A percentile compares a stretch with the other conserved stretches of the same genome.
phyloP scores from a whole-genome alignment of 306 rosid species.

The Begonia fuchsioides region DNA sequence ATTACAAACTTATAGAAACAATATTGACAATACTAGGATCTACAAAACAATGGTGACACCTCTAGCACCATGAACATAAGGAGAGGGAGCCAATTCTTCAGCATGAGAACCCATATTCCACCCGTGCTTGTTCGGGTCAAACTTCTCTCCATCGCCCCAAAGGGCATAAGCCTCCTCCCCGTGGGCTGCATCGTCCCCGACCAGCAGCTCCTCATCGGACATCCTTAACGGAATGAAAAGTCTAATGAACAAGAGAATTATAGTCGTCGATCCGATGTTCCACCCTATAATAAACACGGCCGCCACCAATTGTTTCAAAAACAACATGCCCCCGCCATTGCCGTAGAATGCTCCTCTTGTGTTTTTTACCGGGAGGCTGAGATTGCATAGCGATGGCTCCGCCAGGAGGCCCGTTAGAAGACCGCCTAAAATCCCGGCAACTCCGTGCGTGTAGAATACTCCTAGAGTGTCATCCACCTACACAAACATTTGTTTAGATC shows the following conservation, averaged over 20 bases:
- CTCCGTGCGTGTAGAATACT: slow-evolving; percentile 8
- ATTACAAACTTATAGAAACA: too few relatives aligned
- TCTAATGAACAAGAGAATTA: slow-evolving; percentile 4
- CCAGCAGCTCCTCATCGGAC: slow-evolving; percentile 2
- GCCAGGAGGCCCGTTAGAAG: slow-evolving; percentile 11
- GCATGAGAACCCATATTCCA: too few relatives aligned
- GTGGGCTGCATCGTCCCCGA: slow-evolving; percentile 15
- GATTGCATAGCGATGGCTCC: slow-evolving; percentile 4
- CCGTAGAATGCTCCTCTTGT: slow-evolving; percentile 9
- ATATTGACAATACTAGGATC: too few relatives aligned
- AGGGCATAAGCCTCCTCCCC: slow-evolving; percentile 11
- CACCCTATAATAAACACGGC: slow-evolving; percentile 12
- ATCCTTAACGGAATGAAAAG: slow-evolving; percentile 1
- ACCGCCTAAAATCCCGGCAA: slow-evolving; percentile 10
- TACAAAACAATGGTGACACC: too few relatives aligned
- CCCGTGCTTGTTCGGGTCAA: neutral
- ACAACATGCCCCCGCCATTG: slow-evolving; percentile 1
- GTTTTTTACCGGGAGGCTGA: slow-evolving; percentile 1
- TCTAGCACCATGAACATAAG: too few relatives aligned
- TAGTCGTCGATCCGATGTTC: slow-evolving; percentile 6
- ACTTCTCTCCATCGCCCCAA: slow-evolving; percentile 1
- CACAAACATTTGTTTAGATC: too few relatives aligned
- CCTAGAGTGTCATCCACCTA: slow-evolving; percentile 12
- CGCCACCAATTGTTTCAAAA: slow-evolving; percentile 10
- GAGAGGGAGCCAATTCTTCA: too few relatives aligned